Base-by-base conservation (phyloP, 2,329 filamentous ascomycete species). In the Paecilomyces formosus region DNA sequence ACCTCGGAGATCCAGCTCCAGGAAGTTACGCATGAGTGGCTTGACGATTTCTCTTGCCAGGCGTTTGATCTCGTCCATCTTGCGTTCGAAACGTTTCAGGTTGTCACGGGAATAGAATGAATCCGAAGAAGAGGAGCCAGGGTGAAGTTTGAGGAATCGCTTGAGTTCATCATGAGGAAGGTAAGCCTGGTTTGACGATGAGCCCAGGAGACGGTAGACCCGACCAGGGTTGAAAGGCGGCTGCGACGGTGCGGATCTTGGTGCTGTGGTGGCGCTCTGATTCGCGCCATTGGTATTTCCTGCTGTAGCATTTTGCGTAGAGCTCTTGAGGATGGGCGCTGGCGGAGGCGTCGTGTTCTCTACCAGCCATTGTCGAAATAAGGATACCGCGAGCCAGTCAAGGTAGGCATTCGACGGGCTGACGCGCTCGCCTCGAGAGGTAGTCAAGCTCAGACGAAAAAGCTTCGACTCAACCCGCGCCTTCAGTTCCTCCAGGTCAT, bases 361-460 rank as follows among this genome's bases (percentile, higher is more conserved):
- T 3, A 91, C 90, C 6, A 97, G 81, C 92, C 92, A 97, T 73
- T 96, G 91, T 3, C 93, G 84, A 76, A 97, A 97, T 12, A 96
- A 79, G 50, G 85, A 90, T 54, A 96, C 85, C 18, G 86, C 91
- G 6, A 96, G 83, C 92, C 92, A 97, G 74, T 96, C 91, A 22
- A 96, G 80, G 72, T 92, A 96, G 57, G 86, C 86, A 55, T 88
- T 94, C 21, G 81, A 79, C 0, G 93, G 93, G 2, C 82, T 88
- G 52, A 97, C 89, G 57, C 91, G 85, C 70, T 97, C 92, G 57
- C 92, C 93, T 62, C 87, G 81, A 11, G 85, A 84, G 21, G 89
- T 96, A 3, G 86, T 89, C 8, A 97, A 81, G 0, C 83, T 90
- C 6, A 97, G 78, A 11, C 92, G 84, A 75, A 95, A 95, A 12